phyloP scores from a whole-genome alignment of 1,284 basidiomycete genomes.

The Polyporus tsugae region DNA sequence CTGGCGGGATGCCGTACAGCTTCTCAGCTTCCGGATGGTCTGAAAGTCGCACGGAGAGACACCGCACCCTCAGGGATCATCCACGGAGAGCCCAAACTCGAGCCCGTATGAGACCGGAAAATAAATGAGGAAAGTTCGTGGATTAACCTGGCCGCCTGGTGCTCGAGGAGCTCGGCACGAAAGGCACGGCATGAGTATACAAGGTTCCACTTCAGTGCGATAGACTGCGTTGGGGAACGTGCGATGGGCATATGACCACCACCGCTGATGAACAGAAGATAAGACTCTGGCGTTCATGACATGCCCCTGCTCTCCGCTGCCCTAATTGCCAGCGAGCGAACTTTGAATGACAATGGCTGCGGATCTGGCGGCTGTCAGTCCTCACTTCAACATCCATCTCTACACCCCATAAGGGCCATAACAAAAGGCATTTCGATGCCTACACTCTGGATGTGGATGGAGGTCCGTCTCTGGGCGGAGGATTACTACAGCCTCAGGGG shows the following conservation, averaged over 20 bases:
- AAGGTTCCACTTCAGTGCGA: background rate
- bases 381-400: background rate
- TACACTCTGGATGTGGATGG: background rate
- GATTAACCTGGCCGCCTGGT: background rate
- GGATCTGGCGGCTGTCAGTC: constrained; percentile 5
- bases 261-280: constrained; percentile 1
- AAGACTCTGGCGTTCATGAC: constrained; percentile 3
- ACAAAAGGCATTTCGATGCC: background rate
- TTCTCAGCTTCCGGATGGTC: constrained; percentile 13
- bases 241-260: background rate
- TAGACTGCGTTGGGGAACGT: background rate
- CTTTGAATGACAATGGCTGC: constrained; percentile 5
- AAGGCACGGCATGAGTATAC: background rate
- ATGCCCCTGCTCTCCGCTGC: background rate
- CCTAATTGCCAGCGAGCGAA: background rate
- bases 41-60: constrained; percentile 3
- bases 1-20: constrained; percentile 29
- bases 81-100: background rate
- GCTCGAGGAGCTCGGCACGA: background rate
- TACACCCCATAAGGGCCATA: background rate
- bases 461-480: constrained; percentile 1
- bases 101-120: constrained; percentile 10
- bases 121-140: background rate
- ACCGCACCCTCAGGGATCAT: background rate
- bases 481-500: background rate